phyloP scores from a whole-genome alignment of 169 alveolate species.

The Plasmodium relictum region DNA sequence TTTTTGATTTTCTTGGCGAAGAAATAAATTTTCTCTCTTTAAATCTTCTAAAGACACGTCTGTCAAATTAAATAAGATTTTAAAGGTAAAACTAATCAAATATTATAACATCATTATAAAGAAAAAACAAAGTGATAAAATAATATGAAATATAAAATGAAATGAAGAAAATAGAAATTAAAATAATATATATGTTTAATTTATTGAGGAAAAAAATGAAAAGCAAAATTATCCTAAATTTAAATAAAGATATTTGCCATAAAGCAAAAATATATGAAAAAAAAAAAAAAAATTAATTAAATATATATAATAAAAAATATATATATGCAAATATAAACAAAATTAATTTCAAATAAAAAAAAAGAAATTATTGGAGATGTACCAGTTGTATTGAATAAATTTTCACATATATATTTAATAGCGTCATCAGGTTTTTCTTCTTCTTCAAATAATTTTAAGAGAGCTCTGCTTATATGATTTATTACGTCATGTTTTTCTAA shows the following conservation, averaged over 20 bases:
- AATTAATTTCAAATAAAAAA: background rate
- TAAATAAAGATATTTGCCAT: too few relatives aligned
- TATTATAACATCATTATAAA: background rate
- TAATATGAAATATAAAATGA: too few relatives aligned
- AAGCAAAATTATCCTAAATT: too few relatives aligned
- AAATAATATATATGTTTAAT: too few relatives aligned
- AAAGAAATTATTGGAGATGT: background rate
- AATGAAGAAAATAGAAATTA: too few relatives aligned
- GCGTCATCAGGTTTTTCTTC: conserved; percentile 67
- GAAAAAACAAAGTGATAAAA: background rate
- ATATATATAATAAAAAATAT: conserved; percentile 7
- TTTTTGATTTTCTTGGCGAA: conserved; percentile 55
- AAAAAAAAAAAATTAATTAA: background rate
- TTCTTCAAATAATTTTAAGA: conserved; percentile 52
- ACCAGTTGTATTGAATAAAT: conserved; percentile 30
- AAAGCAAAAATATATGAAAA: background rate
- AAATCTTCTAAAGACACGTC: conserved; percentile 52
- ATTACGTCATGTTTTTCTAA: conserved; percentile 61
- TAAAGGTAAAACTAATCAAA: background rate
- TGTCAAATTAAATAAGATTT: conserved; percentile 8
- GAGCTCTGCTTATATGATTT: conserved; percentile 48
- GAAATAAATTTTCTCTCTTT: conserved; percentile 55
- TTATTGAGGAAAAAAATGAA: too few relatives aligned
- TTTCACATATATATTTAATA: conserved; percentile 39
- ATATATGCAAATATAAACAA: background rate